A percentile compares a stretch with the other conserved stretches of the same genome.
Evolutionary conservation across 1,284 basidiomycete species (phyloP).

Genomic region (Hypsizygus ulmarius): DNA sequence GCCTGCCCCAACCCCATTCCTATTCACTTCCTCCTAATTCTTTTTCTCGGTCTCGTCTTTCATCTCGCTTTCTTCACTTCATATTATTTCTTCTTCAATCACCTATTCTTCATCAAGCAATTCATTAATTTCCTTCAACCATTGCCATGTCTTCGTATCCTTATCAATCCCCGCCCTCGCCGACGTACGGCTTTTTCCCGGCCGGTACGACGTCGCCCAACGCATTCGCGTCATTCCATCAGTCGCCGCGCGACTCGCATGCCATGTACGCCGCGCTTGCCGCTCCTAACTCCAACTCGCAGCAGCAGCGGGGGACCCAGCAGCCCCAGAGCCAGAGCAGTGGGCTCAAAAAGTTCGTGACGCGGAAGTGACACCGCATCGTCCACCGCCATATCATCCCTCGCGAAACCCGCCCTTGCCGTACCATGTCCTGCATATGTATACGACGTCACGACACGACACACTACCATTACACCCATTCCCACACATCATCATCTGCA

Average conservation of each 20-base stretch:
- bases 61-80: slow-evolving; percentile 2
- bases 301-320: slow-evolving; percentile 19
- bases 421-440: neutral
- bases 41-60: slow-evolving; percentile 8
- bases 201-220: slow-evolving; percentile 56
- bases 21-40: slow-evolving; percentile 7
- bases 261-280: slow-evolving; percentile 62
- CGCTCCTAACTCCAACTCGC: slow-evolving; percentile 26
- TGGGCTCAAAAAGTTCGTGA: slow-evolving; percentile 34
- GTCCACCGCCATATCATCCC: neutral
- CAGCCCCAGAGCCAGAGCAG: slow-evolving; percentile 29
- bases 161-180: slow-evolving; percentile 44
- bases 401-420: neutral
- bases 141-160: slow-evolving; percentile 45
- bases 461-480: neutral
- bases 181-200: slow-evolving; percentile 62
- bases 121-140: slow-evolving; percentile 5
- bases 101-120: slow-evolving; percentile 10
- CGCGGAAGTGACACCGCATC: slow-evolving; percentile 25
- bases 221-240: slow-evolving; percentile 61
- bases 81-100: slow-evolving; percentile 3
- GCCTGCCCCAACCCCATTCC: slow-evolving; percentile 6
- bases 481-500: neutral
- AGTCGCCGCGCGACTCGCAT: slow-evolving; percentile 65
- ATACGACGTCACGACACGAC: neutral